A percentile compares a stretch with the other conserved stretches of the same genome.
Conservation (phyloP, 352 stramenopile species). For the Phytophthora sp. region DNA sequence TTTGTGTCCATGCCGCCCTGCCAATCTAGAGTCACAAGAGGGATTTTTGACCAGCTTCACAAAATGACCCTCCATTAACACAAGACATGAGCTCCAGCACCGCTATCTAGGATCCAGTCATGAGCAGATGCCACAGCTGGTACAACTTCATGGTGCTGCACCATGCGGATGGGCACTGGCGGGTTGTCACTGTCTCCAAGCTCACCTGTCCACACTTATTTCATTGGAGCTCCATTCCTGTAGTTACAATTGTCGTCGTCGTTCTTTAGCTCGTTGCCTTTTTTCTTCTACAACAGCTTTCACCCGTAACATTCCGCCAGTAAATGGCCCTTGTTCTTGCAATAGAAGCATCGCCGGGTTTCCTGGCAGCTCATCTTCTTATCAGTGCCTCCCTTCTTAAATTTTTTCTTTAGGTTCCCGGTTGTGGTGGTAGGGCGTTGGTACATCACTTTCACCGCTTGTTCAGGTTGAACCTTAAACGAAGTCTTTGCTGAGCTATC, state of each 20-base stretch:
- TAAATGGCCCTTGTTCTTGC: constrained; percentile 7
- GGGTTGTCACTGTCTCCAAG: constrained; percentile 2
- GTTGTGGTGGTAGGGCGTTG: neutral
- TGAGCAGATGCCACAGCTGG: neutral
- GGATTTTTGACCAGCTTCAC: neutral
- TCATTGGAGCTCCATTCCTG: neutral
- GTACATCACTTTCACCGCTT: neutral
- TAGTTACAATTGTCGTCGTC: neutral
- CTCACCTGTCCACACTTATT: neutral
- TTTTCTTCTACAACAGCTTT: neutral
- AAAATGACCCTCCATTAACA: neutral
- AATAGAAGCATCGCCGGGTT: constrained; percentile 5
- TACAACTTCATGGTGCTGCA: neutral
- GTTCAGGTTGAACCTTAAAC: neutral
- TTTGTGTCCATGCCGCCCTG: neutral
- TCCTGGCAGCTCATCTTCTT: constrained; percentile 3
- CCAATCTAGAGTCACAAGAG: neutral
- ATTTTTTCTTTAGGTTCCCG: constrained; percentile 1
- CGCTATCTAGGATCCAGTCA: constrained; percentile 10
- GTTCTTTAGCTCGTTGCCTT: neutral
- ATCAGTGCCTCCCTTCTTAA: constrained; percentile 1
- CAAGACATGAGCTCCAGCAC: neutral
- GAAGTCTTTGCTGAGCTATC: neutral
- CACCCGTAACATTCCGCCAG: constrained; percentile 6
- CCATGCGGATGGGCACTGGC: constrained; percentile 9